Conservation (phyloP, 2,329 filamentous ascomycete species). For the Esteya vermicola region DNA sequence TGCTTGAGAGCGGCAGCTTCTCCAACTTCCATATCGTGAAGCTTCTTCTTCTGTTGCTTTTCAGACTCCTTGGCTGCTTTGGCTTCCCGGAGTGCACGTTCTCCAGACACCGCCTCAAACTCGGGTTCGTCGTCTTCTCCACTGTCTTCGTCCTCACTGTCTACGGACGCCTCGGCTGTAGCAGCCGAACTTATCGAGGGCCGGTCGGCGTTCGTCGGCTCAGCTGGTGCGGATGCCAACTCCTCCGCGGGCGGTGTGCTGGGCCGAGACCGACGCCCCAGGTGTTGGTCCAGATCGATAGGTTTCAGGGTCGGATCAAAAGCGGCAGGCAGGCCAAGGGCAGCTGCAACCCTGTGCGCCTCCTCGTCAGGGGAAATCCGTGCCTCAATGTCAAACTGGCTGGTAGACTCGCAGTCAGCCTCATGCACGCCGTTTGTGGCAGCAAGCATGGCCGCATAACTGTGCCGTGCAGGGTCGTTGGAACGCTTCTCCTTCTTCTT, state of each 20-base stretch:
- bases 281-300: slow-evolving; percentile 19
- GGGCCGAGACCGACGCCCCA: slow-evolving; percentile 8
- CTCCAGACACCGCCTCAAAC: slow-evolving; percentile 24
- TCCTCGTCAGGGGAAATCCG: slow-evolving; percentile 45
- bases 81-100: slow-evolving; percentile 26
- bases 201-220: background rate
- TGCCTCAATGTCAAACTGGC: slow-evolving; percentile 39
- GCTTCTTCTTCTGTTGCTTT: slow-evolving; percentile 33
- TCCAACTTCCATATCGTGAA: slow-evolving; percentile 46
- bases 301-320: slow-evolving; percentile 53
- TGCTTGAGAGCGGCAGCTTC: slow-evolving; percentile 36
- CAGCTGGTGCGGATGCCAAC: background rate
- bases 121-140: slow-evolving; percentile 26
- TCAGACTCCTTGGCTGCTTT: slow-evolving; percentile 31
- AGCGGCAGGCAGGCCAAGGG: slow-evolving; percentile 44
- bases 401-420: slow-evolving; percentile 38
- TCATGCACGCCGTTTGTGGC: slow-evolving; percentile 43
- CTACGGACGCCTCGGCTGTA: slow-evolving; percentile 9
- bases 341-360: slow-evolving; percentile 49
- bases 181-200: slow-evolving; percentile 3
- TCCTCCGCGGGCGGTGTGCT: slow-evolving; percentile 8
- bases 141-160: slow-evolving; percentile 30
- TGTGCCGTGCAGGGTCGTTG: slow-evolving; percentile 60
- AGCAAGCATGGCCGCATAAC: slow-evolving; percentile 65
- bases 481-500: slow-evolving; percentile 82